Evolutionary conservation across 768 basidiomycete species (phyloP), one percentile per base, ranked within the genome.

Genomic region (Coprinopsis marcescibilis): DNA sequence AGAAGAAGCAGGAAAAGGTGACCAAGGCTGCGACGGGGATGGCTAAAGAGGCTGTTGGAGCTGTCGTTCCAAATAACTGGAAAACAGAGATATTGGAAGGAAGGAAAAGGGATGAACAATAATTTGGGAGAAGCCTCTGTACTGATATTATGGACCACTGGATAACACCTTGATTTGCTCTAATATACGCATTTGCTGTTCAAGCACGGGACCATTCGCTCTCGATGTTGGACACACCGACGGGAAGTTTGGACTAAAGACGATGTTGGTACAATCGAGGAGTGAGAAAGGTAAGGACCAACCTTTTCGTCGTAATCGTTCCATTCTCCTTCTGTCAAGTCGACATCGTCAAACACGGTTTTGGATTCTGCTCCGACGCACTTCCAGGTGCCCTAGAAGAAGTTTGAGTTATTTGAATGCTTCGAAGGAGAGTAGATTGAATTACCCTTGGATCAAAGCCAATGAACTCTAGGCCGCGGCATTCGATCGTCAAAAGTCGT

Each of bases 261-360:
- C 55, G 2, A 25, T 34, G 32, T n/a, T 24, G 25, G 7, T 23
- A 24, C 5, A 17, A 24, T 40, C 4, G 1, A 14, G 30, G 51
- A 40, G 6, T 19, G 26, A 36, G 48, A 45, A 23, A 14, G 34
- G 21, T 23, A 13, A 1, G n/a, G n/a, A 25, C 65, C 35, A 51
- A 84, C 91, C 76, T 92, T 90, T 62, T 95, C 91, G 54, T 95
- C 91, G 54, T 95, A 95, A 56, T 93, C 91, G 11, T 71, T 77
- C 92, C 92, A 95, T 60, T 83, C 80, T 2, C 71, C 77, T 21
- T 83, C 80, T 1, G 61, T 62, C 33, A 89, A 66, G 25, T 83
- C 80, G n/a, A 89, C 72, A 2, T 89, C 79, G 7, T 66, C 39
- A 57, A 93, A 93, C 3, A 60, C 45, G 0, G 76, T 76, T 4